Percentiles rank a stretch among this genome's conserved stretches.
These are phyloP conservation scores for Thermochaetoides thermophila DNA, from an alignment of 495 filamentous ascomycete species.

Conservation along the genomic window DNA sequence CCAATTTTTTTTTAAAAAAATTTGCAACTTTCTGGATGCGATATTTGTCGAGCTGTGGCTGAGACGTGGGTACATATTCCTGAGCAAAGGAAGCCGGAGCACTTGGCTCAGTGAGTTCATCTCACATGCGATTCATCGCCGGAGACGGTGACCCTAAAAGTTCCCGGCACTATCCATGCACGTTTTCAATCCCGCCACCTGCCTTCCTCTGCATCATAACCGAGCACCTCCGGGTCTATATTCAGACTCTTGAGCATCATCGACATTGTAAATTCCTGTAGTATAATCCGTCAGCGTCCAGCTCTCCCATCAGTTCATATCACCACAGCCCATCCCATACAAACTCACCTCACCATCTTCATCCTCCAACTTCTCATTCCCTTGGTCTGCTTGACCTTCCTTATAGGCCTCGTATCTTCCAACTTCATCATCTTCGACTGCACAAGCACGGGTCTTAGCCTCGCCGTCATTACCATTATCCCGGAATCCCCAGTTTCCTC, in stretches of 20 bases:
- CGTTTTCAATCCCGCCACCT: conserved; percentile 16
- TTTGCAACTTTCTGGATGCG: no score
- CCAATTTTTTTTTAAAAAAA: no score
- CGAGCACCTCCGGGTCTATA: conserved; percentile 16
- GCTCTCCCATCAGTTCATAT: background rate
- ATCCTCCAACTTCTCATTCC: conserved; percentile 4
- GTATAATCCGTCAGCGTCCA: conserved; percentile 7
- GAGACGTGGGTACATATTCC: no score
- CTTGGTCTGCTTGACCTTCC: no score
- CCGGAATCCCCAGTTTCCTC: conserved; percentile 1
- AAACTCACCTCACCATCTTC: conserved; percentile 7
- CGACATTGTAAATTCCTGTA: conserved; percentile 17
- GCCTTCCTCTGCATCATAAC: conserved; percentile 15
- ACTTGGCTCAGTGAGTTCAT: no score
- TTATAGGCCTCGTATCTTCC: conserved; percentile 1
- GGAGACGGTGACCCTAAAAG: no score
- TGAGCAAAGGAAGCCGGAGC: no score
- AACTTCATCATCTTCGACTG: background rate
- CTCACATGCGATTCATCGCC: no score
- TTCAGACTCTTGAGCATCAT: conserved; percentile 21
- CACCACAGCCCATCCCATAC: background rate
- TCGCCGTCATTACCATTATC: conserved; percentile 2
- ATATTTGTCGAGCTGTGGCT: no score
- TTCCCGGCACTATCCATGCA: no score
- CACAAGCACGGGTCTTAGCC: background rate